Conservation (phyloP, 805 yeast genomes). For the Cyberlindnera mrakii region DNA sequence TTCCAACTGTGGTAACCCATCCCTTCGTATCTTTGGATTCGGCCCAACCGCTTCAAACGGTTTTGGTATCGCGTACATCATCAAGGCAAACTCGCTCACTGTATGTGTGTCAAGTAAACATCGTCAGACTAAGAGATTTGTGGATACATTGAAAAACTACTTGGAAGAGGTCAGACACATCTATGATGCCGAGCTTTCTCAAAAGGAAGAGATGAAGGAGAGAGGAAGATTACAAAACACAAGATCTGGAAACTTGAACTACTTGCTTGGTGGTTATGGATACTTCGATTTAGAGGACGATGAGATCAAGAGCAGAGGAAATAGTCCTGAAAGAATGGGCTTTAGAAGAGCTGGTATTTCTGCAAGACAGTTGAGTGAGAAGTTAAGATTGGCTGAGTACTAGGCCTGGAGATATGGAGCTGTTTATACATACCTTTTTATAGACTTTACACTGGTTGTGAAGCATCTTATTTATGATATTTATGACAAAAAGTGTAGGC, state of each 20-base stretch:
- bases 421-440: not conserved
- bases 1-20: slow-evolving; percentile 89
- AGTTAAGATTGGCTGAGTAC: slow-evolving; percentile 25
- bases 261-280: slow-evolving; percentile 76
- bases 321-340: slow-evolving; percentile 22
- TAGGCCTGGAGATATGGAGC: slow-evolving; percentile 2
- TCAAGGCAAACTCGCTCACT: slow-evolving; percentile 71
- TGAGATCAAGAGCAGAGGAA: slow-evolving; percentile 43
- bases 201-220: slow-evolving; percentile 12
- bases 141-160: slow-evolving; percentile 60
- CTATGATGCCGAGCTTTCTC: slow-evolving; percentile 27
- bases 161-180: slow-evolving; percentile 51
- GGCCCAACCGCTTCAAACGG: slow-evolving; percentile 91
- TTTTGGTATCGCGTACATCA: slow-evolving; percentile 88
- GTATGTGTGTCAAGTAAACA: slow-evolving; percentile 83
- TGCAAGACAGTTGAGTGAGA: slow-evolving; percentile 23
- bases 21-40: slow-evolving; percentile 80
- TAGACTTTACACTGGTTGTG: not conserved
- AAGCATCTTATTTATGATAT: not conserved
- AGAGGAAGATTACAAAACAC: slow-evolving; percentile 23
- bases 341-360: slow-evolving; percentile 19
- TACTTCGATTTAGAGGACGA: slow-evolving; percentile 70
- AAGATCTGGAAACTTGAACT: slow-evolving; percentile 32
- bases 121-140: slow-evolving; percentile 77
- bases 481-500: not conserved